A percentile compares a stretch with the other conserved stretches of the same genome.
Evolutionary conservation across 371 early-diverging fungal species (phyloP).

Genomic region (Coemansia sp.): DNA sequence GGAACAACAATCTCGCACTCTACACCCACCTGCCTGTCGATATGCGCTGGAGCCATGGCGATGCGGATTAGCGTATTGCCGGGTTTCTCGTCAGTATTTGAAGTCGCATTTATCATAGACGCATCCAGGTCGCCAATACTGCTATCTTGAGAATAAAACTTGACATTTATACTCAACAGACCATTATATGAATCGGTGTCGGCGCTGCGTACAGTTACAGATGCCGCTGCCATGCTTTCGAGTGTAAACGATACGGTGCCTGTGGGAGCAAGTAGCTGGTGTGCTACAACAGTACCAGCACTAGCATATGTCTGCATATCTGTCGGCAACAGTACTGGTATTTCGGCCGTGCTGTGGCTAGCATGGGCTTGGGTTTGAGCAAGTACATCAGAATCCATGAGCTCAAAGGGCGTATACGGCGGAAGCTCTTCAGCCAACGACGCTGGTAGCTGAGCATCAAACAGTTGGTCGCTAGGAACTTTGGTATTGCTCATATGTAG

Average conservation of each 20-base stretch:
- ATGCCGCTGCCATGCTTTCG: slow-evolving; percentile 2
- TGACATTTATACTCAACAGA: neutral
- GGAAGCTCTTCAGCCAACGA: neutral
- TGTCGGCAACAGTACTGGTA: neutral
- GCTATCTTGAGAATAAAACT: neutral
- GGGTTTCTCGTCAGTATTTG: neutral
- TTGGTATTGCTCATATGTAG: neutral
- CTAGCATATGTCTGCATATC: neutral
- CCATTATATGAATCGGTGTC: neutral
- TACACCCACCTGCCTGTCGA: neutral
- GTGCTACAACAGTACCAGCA: neutral
- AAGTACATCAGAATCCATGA: no score
- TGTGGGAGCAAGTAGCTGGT: slow-evolving; percentile 11
- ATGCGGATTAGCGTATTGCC: neutral
- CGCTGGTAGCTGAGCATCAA: neutral
- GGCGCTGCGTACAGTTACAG: slow-evolving; percentile 15
- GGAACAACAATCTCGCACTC: slow-evolving; percentile 17
- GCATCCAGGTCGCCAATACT: neutral
- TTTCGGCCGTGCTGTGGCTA: neutral
- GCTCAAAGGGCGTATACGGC: neutral
- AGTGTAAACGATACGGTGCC: slow-evolving; percentile 5
- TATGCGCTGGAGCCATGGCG: neutral
- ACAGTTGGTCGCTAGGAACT: neutral
- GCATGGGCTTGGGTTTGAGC: neutral
- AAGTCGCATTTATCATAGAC: neutral